Base-by-base conservation (phyloP, 805 yeast genomes). In the Ogataea glucozyma region DNA sequence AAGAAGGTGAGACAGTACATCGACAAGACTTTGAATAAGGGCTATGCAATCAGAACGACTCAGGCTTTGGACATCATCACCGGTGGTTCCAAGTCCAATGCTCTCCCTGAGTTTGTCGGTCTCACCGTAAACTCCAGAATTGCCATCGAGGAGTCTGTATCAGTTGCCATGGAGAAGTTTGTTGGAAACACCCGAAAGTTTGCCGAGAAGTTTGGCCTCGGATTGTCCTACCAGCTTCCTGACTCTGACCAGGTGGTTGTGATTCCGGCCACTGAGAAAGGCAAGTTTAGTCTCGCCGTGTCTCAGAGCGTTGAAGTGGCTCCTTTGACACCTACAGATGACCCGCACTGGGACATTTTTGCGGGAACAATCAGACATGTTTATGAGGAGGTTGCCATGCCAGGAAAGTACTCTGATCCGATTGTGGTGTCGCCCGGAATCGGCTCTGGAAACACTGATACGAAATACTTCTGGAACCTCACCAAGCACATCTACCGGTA, bases 381-480 rank as follows among this genome's bases (percentile, higher is more conserved):
- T n/a, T 67, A 68, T 46, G 77, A 72, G 54, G 73, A 73, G 24
- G 51, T 72, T 38, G 68, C 69, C 6, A 63, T 61, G 50, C 62
- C 71, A 9, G 64, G 65, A 3, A 43, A 53, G n/a, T 61, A 36
- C 21, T 48, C 62, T 40, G 61, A 39, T 13, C 41, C 50, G 3
- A 52, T 72, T 12, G 53, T 75, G 30, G 75, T 79, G 9, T 72
- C 85, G 1, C 88, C 88, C 1, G 70, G 77, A 24, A 60, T 82
- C 35, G 75, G 78, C 67, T 70, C 84, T 2, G 88, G 82, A 8
- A 82, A 81, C 61, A 83, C 88, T 5, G 88, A 83, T 54, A 81
- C 87, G 4, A 64, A 67, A 38, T 68, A 71, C 54, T 82, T 79
- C 61, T 79, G 85, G 86, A 58, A 64, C 38, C 64, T 83, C 52